These are phyloP conservation scores for Amphicarpaea edgeworthii DNA, from an alignment of 306 rosid genomes.

Conservation along the genomic window DNA sequence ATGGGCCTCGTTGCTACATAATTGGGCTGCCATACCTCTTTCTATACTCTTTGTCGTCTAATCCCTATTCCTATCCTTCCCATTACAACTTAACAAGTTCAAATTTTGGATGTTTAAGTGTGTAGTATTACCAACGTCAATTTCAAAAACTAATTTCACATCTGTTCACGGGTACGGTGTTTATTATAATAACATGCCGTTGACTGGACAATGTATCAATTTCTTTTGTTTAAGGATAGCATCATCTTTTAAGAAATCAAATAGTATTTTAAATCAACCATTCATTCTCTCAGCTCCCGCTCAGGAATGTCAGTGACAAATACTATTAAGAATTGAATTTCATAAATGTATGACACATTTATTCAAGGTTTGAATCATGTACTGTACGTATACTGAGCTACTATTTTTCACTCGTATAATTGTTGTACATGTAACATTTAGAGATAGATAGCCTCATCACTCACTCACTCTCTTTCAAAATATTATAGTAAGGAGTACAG, in stretches of 20 bases:
- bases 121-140: not conserved
- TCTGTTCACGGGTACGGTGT: not conserved
- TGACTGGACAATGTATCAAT: not conserved
- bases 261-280: not conserved
- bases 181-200: not conserved
- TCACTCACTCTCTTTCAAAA: not conserved
- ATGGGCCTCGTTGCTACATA: conserved; percentile 12
- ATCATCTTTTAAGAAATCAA: too few species aligned
- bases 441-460: not conserved
- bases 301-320: conserved; percentile 4
- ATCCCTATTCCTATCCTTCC: conserved; percentile 2
- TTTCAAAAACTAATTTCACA: not conserved
- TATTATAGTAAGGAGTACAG: not conserved
- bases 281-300: not conserved
- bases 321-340: not conserved
- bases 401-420: too few species aligned
- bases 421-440: not conserved
- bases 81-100: too few species aligned
- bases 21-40: conserved; percentile 42
- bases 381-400: too few species aligned
- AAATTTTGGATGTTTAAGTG: not conserved
- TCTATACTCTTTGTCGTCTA: conserved; percentile 34
- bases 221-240: not conserved
- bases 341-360: too few species aligned
- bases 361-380: too few species aligned